phyloP scores from a whole-genome alignment of 2,329 filamentous ascomycete species.

The Neoarthrinium moseri region DNA sequence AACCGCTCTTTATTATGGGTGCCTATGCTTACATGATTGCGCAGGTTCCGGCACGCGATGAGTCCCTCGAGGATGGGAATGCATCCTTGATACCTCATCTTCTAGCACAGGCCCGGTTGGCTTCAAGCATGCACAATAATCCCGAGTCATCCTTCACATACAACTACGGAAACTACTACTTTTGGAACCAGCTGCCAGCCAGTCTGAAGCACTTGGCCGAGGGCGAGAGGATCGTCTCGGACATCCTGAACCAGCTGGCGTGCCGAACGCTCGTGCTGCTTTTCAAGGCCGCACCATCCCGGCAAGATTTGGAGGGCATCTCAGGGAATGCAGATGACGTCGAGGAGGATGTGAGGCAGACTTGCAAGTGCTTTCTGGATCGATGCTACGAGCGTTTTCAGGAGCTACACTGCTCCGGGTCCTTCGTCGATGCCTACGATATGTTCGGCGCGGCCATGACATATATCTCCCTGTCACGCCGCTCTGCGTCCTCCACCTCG shows the following conservation, averaged over 20 bases:
- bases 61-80: no score
- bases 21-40: no score
- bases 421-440: conserved; percentile 15
- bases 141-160: neutral
- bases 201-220: neutral
- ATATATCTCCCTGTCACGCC: conserved; percentile 4
- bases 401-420: neutral
- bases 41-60: no score
- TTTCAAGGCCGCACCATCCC: neutral
- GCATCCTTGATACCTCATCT: no score
- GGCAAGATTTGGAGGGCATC: neutral
- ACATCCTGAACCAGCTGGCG: conserved; percentile 6
- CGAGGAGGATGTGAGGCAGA: conserved; percentile 7
- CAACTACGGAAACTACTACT: conserved; percentile 14
- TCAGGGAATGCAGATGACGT: neutral
- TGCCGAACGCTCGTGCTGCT: conserved; percentile 9
- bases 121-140: conserved; percentile 6
- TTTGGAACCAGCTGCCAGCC: conserved; percentile 10
- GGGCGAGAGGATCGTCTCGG: neutral
- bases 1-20: no score
- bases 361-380: conserved; percentile 10
- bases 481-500: neutral
- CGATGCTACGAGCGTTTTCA: conserved; percentile 8
- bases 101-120: conserved; percentile 12
- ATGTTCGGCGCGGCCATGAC: conserved; percentile 10